Base-by-base conservation (phyloP, 805 yeast species). In the Brettanomyces sp. region DNA sequence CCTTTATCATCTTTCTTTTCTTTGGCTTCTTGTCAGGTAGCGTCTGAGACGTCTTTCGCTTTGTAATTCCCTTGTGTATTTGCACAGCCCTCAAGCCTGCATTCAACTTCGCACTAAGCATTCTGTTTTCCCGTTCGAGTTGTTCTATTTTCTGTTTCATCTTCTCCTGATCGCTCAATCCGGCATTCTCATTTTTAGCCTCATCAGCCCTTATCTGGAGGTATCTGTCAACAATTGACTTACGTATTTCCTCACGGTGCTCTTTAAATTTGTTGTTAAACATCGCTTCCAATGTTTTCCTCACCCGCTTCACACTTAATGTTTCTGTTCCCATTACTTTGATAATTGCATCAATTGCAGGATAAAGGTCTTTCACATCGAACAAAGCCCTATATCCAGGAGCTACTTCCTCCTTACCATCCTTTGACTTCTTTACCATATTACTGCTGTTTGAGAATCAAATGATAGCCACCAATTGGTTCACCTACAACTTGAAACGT, bases 291-390 rank as follows among this genome's bases (percentile, higher is more conserved):
- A 86, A 56, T 0, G 90, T 91, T 48, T 73, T 71, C 49, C 95
- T 68, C 23, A 86, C 77, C 57, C 76, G 74, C 60, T 82, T 83
- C 5, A 84, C 88, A 0, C 90, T 77, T 13, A 85, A 78, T 49
- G 75, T 70, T 49, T 81, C 82, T 32, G 84, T 69, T 54, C 85
- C 83, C 1, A 90, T 77, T 5, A 78, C 89, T 43, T 80, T 68
- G 35, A 86, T 63, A 9, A 86, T 84, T 1, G 95, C 85, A 58
- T 82, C 89, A 35, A 83, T 80, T 50, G 82, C 78, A 3, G 87
- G 83, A 5, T 72, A 62, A 51, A 74, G 80, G 48, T 71, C 43
- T 5, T 28, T 14, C 32, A 36, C 33, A 18, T 44, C 30, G 18
- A 43, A 36, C 8, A 25, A 22, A 23, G 40, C 32, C 2, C 11